These are phyloP conservation scores for Zizania palustris DNA, from an alignment of 202 grass and related monocot genomes.

Conservation along the genomic window DNA sequence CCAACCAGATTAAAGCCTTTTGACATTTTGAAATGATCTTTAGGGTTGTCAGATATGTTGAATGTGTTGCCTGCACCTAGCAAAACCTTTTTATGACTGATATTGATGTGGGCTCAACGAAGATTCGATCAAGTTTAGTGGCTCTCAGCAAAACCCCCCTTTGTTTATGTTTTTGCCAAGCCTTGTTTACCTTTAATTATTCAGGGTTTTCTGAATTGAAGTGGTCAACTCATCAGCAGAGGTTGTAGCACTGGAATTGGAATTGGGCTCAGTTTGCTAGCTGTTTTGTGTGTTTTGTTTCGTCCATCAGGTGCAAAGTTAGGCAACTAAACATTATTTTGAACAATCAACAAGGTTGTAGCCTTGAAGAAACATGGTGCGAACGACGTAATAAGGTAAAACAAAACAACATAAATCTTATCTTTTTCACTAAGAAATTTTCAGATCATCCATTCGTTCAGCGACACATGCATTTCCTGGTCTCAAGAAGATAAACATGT, in stretches of 20 bases:
- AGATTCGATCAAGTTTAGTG: neutral
- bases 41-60: no score
- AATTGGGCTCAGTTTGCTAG: neutral
- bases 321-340: neutral
- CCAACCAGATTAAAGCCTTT: no score
- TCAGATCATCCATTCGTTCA: neutral
- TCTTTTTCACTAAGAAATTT: no score
- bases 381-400: no score
- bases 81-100: neutral
- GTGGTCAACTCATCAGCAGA: neutral
- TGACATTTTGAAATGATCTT: no score
- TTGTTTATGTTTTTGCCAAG: neutral
- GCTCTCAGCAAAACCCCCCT: neutral
- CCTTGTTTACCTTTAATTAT: neutral
- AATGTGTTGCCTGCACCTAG: neutral
- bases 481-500: neutral
- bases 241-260: neutral
- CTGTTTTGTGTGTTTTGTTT: neutral
- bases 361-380: no score
- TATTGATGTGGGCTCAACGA: neutral
- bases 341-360: neutral
- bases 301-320: neutral
- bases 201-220: neutral
- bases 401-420: no score
- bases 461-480: slow-evolving; percentile 13